Base-by-base conservation (phyloP, 345 rosid species). In the Eucalyptus cloeziana region DNA sequence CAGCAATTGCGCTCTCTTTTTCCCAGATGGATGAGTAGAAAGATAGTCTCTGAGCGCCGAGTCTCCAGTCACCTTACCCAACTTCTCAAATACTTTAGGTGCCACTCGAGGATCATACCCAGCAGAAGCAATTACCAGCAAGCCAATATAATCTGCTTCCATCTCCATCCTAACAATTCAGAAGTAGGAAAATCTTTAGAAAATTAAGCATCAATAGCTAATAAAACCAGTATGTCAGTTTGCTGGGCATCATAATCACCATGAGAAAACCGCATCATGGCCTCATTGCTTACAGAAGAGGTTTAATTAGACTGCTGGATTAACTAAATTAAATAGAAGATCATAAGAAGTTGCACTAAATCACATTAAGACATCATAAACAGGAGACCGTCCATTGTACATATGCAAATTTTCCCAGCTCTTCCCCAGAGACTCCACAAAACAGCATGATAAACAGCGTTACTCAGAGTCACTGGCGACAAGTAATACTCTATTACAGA, bases 21-120 rank as follows among this genome's bases (percentile, higher is more conserved):
- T 95, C 43, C 98, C 98, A 6, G 99, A 98, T 22, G 99, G 99
- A 92, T 98, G 99, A n/a, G 98, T 97, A 8, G 98, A 95, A 16
- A 98, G 94, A 90, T 98, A 97, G 89, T 98, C 96, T 88, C 90
- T 89, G 6, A 95, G 79, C 6, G 89, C 64, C 6, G 92, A 93
- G 3, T 93, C 93, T 37, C 98, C 97, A 12, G 92, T 88, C 6
- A 96, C 89, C 91, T 94, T 91, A 47, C 97, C 99, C 69, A 97
- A 91, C 94, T 95, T 97, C 91, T 97, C 98, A 37, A 93, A 95
- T 81, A 98, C 98, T 89, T 85, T 89, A 16, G 99, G 99, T 17
- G 99, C 99, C 50, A 95, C 88, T 56, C 97, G 94, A 89, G 99
- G 99, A 91, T 98, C 96, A 22, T 94, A 98, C 56, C 99, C 99